Conservation (phyloP, 768 basidiomycete genomes). For the Boletus speciosus region DNA sequence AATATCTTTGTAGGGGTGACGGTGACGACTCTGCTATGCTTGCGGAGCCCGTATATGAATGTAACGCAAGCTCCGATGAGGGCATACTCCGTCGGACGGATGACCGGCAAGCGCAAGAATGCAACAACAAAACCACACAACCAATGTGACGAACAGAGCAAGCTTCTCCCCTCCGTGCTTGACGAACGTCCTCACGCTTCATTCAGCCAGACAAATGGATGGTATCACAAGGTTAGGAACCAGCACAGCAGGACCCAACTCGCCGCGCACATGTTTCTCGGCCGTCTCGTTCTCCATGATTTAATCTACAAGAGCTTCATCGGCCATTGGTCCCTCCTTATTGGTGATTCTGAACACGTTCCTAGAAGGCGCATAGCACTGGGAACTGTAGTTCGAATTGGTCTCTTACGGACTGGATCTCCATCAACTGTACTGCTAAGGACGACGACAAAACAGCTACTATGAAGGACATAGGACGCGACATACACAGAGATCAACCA, state of each 20-base stretch:
- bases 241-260: constrained; percentile 85
- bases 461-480: neutral
- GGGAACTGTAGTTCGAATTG: constrained; percentile 80
- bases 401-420: constrained; percentile 77
- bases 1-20: constrained; percentile 53
- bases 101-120: constrained; percentile 25
- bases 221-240: constrained; percentile 91
- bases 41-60: constrained; percentile 63
- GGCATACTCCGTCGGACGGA: constrained; percentile 4
- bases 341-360: constrained; percentile 92
- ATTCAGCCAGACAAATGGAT: constrained; percentile 75
- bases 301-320: constrained; percentile 61
- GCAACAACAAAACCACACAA: constrained; percentile 81
- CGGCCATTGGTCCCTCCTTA: constrained; percentile 66
- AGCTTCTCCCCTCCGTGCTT: constrained; percentile 97
- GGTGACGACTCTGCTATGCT: constrained; percentile 43
- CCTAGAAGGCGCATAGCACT: constrained; percentile 87
- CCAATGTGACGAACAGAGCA: constrained; percentile 75
- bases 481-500: constrained; percentile 92
- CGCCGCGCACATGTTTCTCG: constrained; percentile 77
- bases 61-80: constrained; percentile 70
- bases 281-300: constrained; percentile 84
- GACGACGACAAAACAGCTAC: neutral
- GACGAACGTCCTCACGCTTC: constrained; percentile 83
- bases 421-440: constrained; percentile 64